Base-by-base conservation (phyloP, 352 stramenopile species). In the Saprolegnia parasitica region DNA sequence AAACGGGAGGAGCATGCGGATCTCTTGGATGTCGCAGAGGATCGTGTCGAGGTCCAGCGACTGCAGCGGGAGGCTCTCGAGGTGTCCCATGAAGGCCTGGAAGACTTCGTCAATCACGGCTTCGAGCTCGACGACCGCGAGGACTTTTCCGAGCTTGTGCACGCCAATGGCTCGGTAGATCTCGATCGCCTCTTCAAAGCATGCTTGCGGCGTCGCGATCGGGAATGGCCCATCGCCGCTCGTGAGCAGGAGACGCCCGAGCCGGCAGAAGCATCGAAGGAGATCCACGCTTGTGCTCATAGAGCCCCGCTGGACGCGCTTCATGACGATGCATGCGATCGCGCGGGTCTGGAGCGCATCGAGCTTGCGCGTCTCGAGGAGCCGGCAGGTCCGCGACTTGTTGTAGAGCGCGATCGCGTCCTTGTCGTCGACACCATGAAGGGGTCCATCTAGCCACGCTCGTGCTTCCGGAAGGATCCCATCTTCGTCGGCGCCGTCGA, bases 321-420 rank as follows among this genome's bases (percentile, higher is more conserved):
- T 67, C 20, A 67, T 24, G 35, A 67, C 18, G 21, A 67, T 32
- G n/a, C 39, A 55, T 35, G 58, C 37, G 35, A 56, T 40, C 23
- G 58, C 37, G 15, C 58, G 58, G 18, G 40, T 42, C 50, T 67
- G 58, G 6, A 55, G 23, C n/a, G 45, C 58, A 15, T 40, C 37
- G 10, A 55, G 15, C 29, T 67, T 67, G 26, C 54, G 18, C 24
- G 42, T 56, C 13, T 67, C 42, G 18, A 35, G 45, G 16, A 67
- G 24, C 5, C 18, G 16, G 45, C 58, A 67, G 21, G 37, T 42
- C 32, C 58, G 58, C 11, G 35, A 42, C 54, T 23, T 50, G 42
- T 67, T 67, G 42, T 67, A 67, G 20, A 67, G 58, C 13, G 18
- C 58, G 21, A 67, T 56, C 39, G 50, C 58, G 23, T 67, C 40